Evolutionary conservation across 495 filamentous ascomycete genomes (phyloP).

Genomic region (Parathielavia appendiculata): DNA sequence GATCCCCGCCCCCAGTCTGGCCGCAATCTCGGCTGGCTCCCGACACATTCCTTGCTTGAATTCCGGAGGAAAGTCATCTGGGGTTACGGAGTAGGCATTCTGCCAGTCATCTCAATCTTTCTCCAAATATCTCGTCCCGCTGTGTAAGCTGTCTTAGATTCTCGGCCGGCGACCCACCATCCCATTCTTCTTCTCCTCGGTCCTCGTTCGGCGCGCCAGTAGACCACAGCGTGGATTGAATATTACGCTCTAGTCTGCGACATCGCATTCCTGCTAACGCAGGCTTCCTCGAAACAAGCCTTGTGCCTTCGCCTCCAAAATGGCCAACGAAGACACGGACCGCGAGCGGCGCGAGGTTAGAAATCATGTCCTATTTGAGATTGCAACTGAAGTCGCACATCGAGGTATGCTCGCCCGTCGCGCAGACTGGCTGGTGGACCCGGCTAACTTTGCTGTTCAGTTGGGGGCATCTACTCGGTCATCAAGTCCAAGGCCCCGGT

Average conservation of each 20-base stretch:
- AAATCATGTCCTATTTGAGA: constrained; percentile 71
- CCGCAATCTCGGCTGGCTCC: constrained; percentile 12
- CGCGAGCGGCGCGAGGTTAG: constrained; percentile 44
- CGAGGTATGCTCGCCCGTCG: constrained; percentile 55
- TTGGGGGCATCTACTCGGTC: constrained; percentile 98
- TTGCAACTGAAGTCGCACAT: constrained; percentile 96
- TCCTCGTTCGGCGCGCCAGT: background rate
- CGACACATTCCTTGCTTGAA: constrained; percentile 10
- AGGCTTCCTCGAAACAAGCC: background rate
- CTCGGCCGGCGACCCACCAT: background rate
- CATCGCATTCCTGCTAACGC: constrained; percentile 8
- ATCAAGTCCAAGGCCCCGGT: constrained; percentile 98
- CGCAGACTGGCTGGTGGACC: background rate
- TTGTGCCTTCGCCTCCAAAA: constrained; percentile 6
- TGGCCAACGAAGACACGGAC: constrained; percentile 33
- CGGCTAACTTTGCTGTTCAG: constrained; percentile 41
- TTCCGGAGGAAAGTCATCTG: constrained; percentile 1
- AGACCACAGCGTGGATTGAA: background rate
- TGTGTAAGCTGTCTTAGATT: background rate
- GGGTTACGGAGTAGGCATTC: background rate
- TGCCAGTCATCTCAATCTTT: background rate
- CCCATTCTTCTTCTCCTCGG: background rate
- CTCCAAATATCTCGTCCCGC: constrained; percentile 5
- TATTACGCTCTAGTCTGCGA: background rate
- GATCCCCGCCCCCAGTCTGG: constrained; percentile 6